Evolutionary conservation across 345 rosid species (phyloP), one percentile per base, ranked within the genome.

Genomic region (Streptanthus diversifolius): DNA sequence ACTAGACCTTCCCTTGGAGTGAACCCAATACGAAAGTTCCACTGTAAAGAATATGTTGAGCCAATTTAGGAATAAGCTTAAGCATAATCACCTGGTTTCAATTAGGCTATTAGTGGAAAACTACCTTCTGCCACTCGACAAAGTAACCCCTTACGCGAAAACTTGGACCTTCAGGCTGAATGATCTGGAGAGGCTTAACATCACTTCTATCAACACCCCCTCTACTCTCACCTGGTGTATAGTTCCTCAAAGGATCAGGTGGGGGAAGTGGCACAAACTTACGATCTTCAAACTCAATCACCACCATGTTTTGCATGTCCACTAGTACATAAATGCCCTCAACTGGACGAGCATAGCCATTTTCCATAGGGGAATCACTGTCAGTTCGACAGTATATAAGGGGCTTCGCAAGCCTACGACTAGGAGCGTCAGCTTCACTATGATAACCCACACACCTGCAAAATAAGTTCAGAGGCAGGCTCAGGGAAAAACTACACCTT

Each of bases 81-180:
- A 77, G 60, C 41, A 53, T 25, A 66, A 53, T 18, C 71, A 47
- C 13, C 43, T 43, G 37, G 27, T 18, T 30, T 63, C 48, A 52
- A 29, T 45, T 67, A 25, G 33, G 22, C 48, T 19, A 32, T 49
- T 44, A 40, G 39, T 5, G 39, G 10, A 75, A 63, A 40, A 39
- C 36, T 80, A 90, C 98, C 95, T 90, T 90, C 82, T 90, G 96
- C 96, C 98, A 92, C 67, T 88, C 92, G 33, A 92, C 85, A 84
- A 80, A 92, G 81, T 84, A 68, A 27, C 92, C 95, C 73, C 77
- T 85, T 35, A 88, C 86, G 53, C 96, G 96, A 71, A 92, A 92
- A 80, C 98, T 92, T 47, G 96, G 95, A 82, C 98, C 98, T 83
- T 92, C 96, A 30, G 88, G 92, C 82, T 92, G 95, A 72, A 90